Percentiles rank a stretch among this genome's conserved stretches.
Evolutionary conservation across 495 filamentous ascomycete genomes (phyloP).

Genomic region (Penicillium macrosclerotiorum): DNA sequence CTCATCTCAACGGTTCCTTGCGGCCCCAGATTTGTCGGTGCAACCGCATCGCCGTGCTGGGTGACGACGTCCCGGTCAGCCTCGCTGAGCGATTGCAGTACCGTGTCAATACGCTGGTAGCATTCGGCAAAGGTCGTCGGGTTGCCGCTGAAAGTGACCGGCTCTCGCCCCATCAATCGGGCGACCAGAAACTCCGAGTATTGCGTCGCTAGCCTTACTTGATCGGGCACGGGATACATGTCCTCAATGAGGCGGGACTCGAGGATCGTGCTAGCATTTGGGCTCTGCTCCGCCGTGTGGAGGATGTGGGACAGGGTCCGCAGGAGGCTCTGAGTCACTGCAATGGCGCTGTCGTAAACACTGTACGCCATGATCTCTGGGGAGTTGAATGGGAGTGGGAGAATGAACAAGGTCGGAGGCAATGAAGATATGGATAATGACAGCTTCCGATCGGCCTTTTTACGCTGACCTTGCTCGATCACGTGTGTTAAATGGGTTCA

Average conservation of each 20-base stretch:
- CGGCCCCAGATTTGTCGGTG: conserved; percentile 15
- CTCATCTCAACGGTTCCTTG: conserved; percentile 6
- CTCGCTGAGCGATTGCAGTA: conserved; percentile 33
- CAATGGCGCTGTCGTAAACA: neutral
- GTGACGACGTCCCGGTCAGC: conserved; percentile 40
- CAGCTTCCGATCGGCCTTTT: too few species aligned
- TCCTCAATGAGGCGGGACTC: conserved; percentile 34
- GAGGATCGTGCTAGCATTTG: too few species aligned
- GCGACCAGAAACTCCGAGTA: conserved; percentile 30
- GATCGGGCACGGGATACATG: conserved; percentile 49
- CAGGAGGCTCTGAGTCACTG: neutral
- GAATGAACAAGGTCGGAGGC: too few species aligned
- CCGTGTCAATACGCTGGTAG: conserved; percentile 40
- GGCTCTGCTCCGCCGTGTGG: neutral
- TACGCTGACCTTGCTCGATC: too few species aligned
- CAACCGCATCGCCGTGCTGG: conserved; percentile 9
- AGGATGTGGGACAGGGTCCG: conserved; percentile 3
- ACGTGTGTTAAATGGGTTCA: too few species aligned
- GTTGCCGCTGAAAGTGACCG: conserved; percentile 29
- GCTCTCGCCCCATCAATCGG: conserved; percentile 31
- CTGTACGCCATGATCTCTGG: too few species aligned
- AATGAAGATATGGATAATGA: too few species aligned
- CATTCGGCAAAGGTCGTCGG: conserved; percentile 38
- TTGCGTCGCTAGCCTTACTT: conserved; percentile 42
- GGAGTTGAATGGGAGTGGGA: too few species aligned